Evolutionary conservation across 257 asterid species (phyloP).

Genomic region (Mentha longifolia): DNA sequence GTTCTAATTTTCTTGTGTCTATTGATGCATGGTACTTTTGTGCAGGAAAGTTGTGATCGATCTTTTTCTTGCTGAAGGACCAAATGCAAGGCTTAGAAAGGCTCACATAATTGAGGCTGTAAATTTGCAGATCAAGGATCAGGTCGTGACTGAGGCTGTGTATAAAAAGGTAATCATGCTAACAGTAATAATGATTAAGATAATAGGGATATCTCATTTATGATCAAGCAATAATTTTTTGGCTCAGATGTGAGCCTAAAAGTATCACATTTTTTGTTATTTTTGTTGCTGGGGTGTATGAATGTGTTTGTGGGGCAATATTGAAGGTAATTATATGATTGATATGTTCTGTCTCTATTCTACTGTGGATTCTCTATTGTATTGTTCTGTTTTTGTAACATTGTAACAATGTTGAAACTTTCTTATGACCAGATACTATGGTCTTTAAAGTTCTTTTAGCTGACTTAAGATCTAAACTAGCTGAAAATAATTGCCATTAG

Average conservation of each 20-base stretch:
- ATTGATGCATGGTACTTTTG: conserved; percentile 22
- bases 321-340: neutral
- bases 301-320: neutral
- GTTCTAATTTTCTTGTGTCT: conserved; percentile 3
- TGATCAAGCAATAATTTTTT: neutral
- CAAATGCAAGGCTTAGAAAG: conserved; percentile 80
- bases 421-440: neutral
- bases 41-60: conserved; percentile 76
- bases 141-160: conserved; percentile 49
- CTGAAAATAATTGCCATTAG: neutral
- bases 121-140: conserved; percentile 42
- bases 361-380: neutral
- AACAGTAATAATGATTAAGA: conserved; percentile 2
- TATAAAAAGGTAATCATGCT: conserved; percentile 66
- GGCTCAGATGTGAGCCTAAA: conserved; percentile 2
- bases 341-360: neutral
- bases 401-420: neutral
- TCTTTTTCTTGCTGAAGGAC: conserved; percentile 68
- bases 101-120: conserved; percentile 74
- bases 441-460: neutral
- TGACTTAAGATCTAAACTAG: neutral
- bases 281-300: neutral
- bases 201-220: conserved; percentile 2
- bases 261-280: neutral
- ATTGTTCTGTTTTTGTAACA: neutral